Evolutionary conservation across 768 basidiomycete species (phyloP), one percentile per base, ranked within the genome.

Genomic region (Phanerodontia chrysosporium): DNA sequence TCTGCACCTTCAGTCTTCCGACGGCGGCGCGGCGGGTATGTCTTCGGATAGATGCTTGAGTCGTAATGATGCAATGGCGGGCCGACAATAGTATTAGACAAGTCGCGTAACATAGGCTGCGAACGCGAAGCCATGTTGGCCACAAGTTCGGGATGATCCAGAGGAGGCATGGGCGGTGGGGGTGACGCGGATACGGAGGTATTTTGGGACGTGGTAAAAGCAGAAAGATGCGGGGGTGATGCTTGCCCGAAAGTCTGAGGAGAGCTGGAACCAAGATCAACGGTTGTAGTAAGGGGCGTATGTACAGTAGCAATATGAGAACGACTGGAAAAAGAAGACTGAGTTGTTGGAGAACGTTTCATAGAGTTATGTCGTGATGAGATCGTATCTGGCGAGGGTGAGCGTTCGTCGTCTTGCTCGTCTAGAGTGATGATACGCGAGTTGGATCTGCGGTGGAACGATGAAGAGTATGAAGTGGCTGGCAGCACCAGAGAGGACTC

Each of bases 141-240:
- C 2, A 67, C 49, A 45, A 74, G 54, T 36, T 70, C 69, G 28
- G 75, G 74, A 60, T 74, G 85, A 55, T 78, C 71, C 28, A 84
- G 75, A 16, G 81, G 75, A n/a, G 84, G 83, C 35, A 86, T 65
- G 14, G 84, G 83, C 9, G 84, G 84, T 3, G 71, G 76, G 29
- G 73, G 66, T 21, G 76, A 74, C 46, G 62, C 70, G 62, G 63
- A 70, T 8, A 24, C 66, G 64, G 69, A 42, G 18, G 16, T 42
- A 18, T 10, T 12, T 18, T 10, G 39, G 39, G 39, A 42, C 67
- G 62, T 61, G 35, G 64, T 62, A 60, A 57, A 63, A 39, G 59
- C 62, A 48, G 53, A 61, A 61, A 21, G 28, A 22, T 30, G 49
- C 24, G 51, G 65, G 2, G 75, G 76, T 21, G 77, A 75, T 7